Evolutionary conservation across 2,329 filamentous ascomycete genomes (phyloP), one percentile per base, ranked within the genome.

Genomic region (Penicillium sp.): DNA sequence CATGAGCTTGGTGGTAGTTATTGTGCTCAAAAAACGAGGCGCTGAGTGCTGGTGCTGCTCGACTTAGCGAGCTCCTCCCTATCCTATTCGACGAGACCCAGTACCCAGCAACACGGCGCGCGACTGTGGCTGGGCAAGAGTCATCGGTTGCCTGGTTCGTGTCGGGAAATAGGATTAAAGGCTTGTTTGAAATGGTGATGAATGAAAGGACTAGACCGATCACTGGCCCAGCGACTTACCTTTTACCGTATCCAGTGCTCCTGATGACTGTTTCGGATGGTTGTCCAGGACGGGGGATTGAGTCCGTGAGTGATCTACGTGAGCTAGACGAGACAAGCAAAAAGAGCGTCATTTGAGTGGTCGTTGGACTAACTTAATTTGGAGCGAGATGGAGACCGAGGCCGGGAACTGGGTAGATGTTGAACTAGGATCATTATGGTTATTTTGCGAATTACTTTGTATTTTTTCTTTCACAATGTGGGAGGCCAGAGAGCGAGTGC

Each of bases 111-210:
- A 26, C 45, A 8, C 16, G 45, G 45, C 28, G 45, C 45, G 45
- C 45, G 28, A 48, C 14, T n/a, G 26, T 48, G 16, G 14, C 6
- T 46, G 25, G 43, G 43, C 25, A 3, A 46, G 25, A 28, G 13
- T 48, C 30, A 48, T 26, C 45, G 45, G 45, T 26, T 48, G 45
- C 45, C 45, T 48, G 45, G 40, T 43, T 25, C 35, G 19, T 43
- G 19, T 43, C n/a, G 40, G 40, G 40, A 43, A 43, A 43, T 25
- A 10, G 40, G 19, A 22, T 25, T 43, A 19, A 11, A 19, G 40
- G 25, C 7, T 25, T 43, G 40, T 43, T 10, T 25, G 19, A 19
- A 43, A 19, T 25, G n/a, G n/a, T 13, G 6, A 37, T 14, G 37
- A 38, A 38, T n/a, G 38, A 42, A 16, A 19, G 19, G 38, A 10